Percentiles rank a stretch among this genome's conserved stretches.
phyloP scores from a whole-genome alignment of 306 rosid genomes.

The Ormosia semicastrata region DNA sequence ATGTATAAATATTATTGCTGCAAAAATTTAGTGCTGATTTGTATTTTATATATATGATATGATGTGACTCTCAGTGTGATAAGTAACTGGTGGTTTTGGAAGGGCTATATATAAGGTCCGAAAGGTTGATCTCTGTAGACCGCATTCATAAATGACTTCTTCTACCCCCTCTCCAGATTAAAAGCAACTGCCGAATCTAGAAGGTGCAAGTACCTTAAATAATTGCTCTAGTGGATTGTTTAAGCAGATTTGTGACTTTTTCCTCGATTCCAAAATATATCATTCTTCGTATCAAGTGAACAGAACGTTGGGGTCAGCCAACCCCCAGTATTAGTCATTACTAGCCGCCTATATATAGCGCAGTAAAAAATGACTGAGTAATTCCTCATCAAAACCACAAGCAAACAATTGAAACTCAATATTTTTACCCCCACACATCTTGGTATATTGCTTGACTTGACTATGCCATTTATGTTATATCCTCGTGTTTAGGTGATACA shows the following conservation, averaged over 20 bases:
- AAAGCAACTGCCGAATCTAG: slow-evolving; percentile 34
- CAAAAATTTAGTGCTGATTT: background rate
- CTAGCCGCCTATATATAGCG: background rate
- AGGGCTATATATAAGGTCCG: slow-evolving; percentile 17
- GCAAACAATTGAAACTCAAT: background rate
- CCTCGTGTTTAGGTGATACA: background rate
- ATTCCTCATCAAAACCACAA: background rate
- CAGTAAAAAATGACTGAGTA: background rate
- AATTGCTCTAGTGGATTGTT: slow-evolving; percentile 14
- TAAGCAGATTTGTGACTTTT: slow-evolving; percentile 17
- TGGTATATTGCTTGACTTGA: background rate
- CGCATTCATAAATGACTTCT: slow-evolving; percentile 32
- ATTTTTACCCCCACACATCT: background rate
- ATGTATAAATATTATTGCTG: background rate
- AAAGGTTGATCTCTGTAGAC: background rate
- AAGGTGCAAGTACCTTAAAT: slow-evolving; percentile 26
- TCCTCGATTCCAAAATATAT: background rate
- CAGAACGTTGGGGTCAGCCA: slow-evolving; percentile 15
- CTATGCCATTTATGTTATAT: background rate
- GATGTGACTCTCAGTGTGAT: background rate
- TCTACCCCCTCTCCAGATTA: slow-evolving; percentile 28
- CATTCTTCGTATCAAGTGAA: slow-evolving; percentile 19
- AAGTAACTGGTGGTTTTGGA: background rate
- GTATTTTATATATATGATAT: background rate
- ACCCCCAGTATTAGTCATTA: slow-evolving; percentile 20